phyloP scores from a whole-genome alignment of 2,329 filamentous ascomycete species.

The Nemania sp. region DNA sequence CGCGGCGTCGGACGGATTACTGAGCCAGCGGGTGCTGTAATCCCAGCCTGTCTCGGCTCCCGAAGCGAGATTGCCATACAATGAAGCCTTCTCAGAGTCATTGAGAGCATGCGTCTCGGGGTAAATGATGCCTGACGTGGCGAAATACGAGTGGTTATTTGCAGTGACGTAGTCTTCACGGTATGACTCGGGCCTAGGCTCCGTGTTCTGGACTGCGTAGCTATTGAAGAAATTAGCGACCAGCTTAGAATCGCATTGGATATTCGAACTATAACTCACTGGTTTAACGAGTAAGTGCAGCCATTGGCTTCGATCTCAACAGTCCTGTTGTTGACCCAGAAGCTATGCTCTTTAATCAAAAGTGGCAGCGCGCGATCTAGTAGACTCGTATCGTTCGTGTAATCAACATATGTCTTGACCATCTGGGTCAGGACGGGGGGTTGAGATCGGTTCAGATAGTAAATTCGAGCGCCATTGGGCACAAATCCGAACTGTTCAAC shows the following conservation, averaged over 20 bases:
- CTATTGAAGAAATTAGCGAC: conserved; percentile 33
- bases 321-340: conserved; percentile 64
- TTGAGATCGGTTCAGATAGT: conserved; percentile 71
- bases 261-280: conserved; percentile 43
- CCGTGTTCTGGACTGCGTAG: conserved; percentile 64
- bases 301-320: conserved; percentile 52
- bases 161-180: conserved; percentile 67
- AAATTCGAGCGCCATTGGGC: conserved; percentile 68
- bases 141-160: conserved; percentile 67
- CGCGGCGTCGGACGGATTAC: conserved; percentile 59
- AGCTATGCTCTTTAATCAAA: conserved; percentile 65
- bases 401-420: conserved; percentile 65
- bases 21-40: conserved; percentile 62
- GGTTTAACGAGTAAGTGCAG: conserved; percentile 58
- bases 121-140: conserved; percentile 60
- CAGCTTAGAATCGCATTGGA: neutral
- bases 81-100: conserved; percentile 51
- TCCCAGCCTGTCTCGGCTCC: conserved; percentile 71
- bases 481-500: conserved; percentile 67
- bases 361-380: conserved; percentile 64
- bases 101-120: conserved; percentile 54
- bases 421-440: conserved; percentile 68
- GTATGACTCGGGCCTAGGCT: conserved; percentile 69
- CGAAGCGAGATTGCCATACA: conserved; percentile 66
- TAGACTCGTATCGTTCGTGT: conserved; percentile 65